Evolutionary conservation across 2,329 filamentous ascomycete species (phyloP).

Genomic region (Trichoderma lentiforme): DNA sequence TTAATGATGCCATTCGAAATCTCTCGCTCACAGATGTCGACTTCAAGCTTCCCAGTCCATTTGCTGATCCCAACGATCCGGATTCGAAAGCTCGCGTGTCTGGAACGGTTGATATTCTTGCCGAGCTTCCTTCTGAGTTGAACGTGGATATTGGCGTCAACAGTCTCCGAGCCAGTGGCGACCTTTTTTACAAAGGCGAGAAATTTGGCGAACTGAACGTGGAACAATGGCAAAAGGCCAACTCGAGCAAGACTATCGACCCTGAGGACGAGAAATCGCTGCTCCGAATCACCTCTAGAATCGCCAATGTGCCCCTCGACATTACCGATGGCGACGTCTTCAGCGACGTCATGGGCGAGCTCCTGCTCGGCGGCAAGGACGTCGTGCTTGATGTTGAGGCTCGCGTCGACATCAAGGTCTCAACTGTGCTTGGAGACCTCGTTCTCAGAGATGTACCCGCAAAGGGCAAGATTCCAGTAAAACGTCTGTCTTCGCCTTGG

Average conservation of each 20-base stretch:
- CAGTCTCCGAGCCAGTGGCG: constrained; percentile 69
- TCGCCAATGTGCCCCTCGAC: constrained; percentile 75
- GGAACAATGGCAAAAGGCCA: constrained; percentile 77
- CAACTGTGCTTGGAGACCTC: constrained; percentile 77
- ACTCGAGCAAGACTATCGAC: constrained; percentile 65
- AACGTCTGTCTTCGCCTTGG: constrained; percentile 74
- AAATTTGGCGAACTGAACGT: constrained; percentile 81
- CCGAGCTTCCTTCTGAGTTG: constrained; percentile 78
- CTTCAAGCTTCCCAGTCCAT: constrained; percentile 78
- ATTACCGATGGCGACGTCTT: constrained; percentile 80
- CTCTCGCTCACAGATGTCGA: constrained; percentile 84
- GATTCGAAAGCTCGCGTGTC: constrained; percentile 75
- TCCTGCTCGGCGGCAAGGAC: constrained; percentile 70
- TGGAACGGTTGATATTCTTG: constrained; percentile 75
- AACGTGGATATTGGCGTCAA: constrained; percentile 80
- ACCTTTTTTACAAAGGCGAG: constrained; percentile 73
- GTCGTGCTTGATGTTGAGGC: constrained; percentile 75
- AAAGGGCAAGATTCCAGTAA: constrained; percentile 82
- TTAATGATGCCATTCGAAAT: constrained; percentile 81
- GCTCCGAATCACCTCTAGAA: constrained; percentile 70
- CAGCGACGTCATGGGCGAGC: constrained; percentile 71
- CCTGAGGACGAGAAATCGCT: constrained; percentile 55
- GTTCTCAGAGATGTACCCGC: constrained; percentile 80
- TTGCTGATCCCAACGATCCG: constrained; percentile 71
- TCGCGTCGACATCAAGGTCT: constrained; percentile 75